Evolutionary conservation across 2,329 filamentous ascomycete species (phyloP), one percentile per base, ranked within the genome.

Genomic region (Exutisphaerella laricina): DNA sequence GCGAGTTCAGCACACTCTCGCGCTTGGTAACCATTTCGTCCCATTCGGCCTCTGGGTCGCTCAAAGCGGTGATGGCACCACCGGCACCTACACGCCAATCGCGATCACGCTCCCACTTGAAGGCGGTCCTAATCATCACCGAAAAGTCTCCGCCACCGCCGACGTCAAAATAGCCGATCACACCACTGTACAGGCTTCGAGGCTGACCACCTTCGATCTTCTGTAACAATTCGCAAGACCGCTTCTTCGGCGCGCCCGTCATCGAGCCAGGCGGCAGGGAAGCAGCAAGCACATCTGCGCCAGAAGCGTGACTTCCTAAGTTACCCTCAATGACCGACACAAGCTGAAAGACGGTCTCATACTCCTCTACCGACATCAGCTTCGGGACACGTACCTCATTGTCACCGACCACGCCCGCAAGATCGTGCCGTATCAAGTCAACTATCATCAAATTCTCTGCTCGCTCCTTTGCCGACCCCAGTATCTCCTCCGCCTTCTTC

Each of bases 371-470:
- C 45, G 81, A 77, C 69, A 96, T 84, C 17, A 96, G 70, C 42
- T 88, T 82, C 10, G 82, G 79, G 1, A 95, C 88, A 4, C 69
- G 63, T 1, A 96, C 88, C 45, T 78, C 77, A 0, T 43, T 32
- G n/a, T 58, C 50, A 7, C 57, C 57, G 21, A 22, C 17, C 6
- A 94, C 81, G n/a, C 82, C 80, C 64, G 94, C 85, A 9, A 97
- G 71, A 63, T 97, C 90, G 60, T 97, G 90, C 0, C 90, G 79
- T n/a, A 96, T 92, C 1, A 97, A 73, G 63, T 97, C 90, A 2
- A 95, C 89, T 57, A 97, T 96, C 92, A 97, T 97, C 17, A 97
- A 75, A 59, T 97, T 97, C 69, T 97, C 90, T 0, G 90, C 90
- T 56, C 86, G 82, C 64, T 97, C 92, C 63, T 97, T 97, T 16